These are phyloP conservation scores for Anthracocystis setariae DNA, from an alignment of 1,284 basidiomycete genomes.

Conservation along the genomic window DNA sequence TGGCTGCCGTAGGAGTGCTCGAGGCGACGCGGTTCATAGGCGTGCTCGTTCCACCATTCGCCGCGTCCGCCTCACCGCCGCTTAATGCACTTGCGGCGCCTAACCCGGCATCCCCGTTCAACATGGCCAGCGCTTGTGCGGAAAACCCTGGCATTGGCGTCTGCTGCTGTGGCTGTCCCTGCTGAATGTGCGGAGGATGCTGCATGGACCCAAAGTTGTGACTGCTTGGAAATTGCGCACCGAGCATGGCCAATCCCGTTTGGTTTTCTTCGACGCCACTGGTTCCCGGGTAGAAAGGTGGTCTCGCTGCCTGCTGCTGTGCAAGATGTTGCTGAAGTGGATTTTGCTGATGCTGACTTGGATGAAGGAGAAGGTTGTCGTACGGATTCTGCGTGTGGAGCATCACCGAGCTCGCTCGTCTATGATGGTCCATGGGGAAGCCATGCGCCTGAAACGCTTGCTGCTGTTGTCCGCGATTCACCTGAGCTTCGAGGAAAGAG, in stretches of 20 bases:
- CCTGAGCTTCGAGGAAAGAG: constrained; percentile 50
- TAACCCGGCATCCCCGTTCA: constrained; percentile 37
- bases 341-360: constrained; percentile 17
- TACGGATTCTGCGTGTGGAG: constrained; percentile 21
- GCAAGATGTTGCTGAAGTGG: constrained; percentile 1
- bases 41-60: constrained; percentile 10
- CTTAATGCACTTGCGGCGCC: constrained; percentile 15
- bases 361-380: constrained; percentile 25
- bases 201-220: constrained; percentile 47
- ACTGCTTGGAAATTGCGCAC: constrained; percentile 49
- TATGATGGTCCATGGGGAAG: constrained; percentile 8
- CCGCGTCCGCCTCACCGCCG: constrained; percentile 3
- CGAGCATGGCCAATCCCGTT: constrained; percentile 37
- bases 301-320: constrained; percentile 12
- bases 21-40: constrained; percentile 17
- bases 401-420: constrained; percentile 19
- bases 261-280: constrained; percentile 9
- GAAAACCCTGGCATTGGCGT: constrained; percentile 14
- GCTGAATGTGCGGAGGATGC: constrained; percentile 11
- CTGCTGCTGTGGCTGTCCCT: constrained; percentile 6
- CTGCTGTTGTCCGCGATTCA: constrained; percentile 25
- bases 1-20: constrained; percentile 19
- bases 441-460: neutral
- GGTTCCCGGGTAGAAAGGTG: constrained; percentile 30
- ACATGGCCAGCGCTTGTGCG: constrained; percentile 33